Conservation (phyloP, 1,284 basidiomycete species). For the Bondarzewia mesenterica region DNA sequence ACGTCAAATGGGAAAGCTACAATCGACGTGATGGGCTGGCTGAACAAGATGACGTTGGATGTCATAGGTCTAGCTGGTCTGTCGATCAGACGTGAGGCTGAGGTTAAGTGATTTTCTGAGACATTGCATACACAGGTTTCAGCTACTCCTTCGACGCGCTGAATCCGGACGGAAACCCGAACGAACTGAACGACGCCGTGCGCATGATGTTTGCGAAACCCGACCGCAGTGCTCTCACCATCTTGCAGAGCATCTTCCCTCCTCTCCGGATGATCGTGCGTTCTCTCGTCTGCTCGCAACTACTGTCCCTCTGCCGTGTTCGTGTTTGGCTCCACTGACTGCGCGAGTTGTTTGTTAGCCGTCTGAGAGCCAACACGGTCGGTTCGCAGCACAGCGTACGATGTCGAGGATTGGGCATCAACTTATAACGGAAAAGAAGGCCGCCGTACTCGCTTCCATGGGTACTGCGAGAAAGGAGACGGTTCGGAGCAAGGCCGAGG, state of each 20-base stretch:
- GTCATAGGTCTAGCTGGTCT: conserved; percentile 42
- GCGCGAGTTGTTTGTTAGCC: not conserved
- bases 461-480: not conserved
- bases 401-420: conserved; percentile 30
- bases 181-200: conserved; percentile 35
- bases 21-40: conserved; percentile 34
- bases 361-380: not conserved
- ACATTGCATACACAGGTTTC: conserved; percentile 28
- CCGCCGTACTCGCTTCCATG: conserved; percentile 13
- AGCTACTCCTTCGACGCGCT: conserved; percentile 41
- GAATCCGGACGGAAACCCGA: conserved; percentile 19
- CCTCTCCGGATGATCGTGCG: conserved; percentile 5
- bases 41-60: conserved; percentile 39
- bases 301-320: no score
- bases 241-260: conserved; percentile 11
- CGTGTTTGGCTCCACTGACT: not conserved
- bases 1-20: conserved; percentile 8
- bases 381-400: not conserved
- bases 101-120: not conserved
- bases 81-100: not conserved
- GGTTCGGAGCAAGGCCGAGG: conserved; percentile 1
- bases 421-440: conserved; percentile 37
- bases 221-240: not conserved
- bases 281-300: no score
- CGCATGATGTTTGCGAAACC: conserved; percentile 11